These are phyloP conservation scores for Crithidia mellificae DNA, from an alignment of 208 protist species.

Conservation along the genomic window DNA sequence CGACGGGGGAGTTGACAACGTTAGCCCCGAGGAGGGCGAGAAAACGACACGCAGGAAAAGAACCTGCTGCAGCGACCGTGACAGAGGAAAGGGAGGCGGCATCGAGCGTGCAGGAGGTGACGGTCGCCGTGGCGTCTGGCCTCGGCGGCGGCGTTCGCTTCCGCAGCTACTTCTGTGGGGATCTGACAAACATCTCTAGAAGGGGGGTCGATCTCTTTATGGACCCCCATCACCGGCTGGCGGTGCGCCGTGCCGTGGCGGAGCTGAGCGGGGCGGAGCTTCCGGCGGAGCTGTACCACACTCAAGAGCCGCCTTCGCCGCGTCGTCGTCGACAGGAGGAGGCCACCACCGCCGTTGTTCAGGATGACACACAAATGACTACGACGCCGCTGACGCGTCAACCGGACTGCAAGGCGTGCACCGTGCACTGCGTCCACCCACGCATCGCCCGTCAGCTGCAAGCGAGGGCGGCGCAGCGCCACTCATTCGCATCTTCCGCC, in stretches of 20 bases:
- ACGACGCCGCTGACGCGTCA: neutral
- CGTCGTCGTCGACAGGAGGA: too few relatives aligned
- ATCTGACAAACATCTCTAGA: slow-evolving; percentile 1
- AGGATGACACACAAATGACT: neutral
- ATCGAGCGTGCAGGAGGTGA: too few relatives aligned
- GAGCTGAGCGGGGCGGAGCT: too few relatives aligned
- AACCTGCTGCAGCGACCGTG: neutral
- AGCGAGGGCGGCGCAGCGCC: too few relatives aligned
- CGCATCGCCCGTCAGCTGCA: neutral
- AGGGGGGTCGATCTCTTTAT: neutral
- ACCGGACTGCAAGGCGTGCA: slow-evolving; percentile 8
- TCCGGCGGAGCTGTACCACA: too few relatives aligned
- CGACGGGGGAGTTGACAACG: too few relatives aligned
- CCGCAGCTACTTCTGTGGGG: slow-evolving; percentile 17
- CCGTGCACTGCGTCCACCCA: slow-evolving; percentile 23
- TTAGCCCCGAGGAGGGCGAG: too few relatives aligned
- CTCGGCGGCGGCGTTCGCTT: neutral
- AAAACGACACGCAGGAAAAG: neutral
- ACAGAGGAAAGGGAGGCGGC: neutral
- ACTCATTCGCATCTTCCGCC: too few relatives aligned
- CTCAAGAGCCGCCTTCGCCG: too few relatives aligned
- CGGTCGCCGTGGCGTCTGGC: neutral
- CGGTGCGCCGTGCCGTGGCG: neutral
- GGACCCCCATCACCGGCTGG: slow-evolving; percentile 2
- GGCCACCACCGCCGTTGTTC: too few relatives aligned